These are phyloP conservation scores for Daedalea quercina DNA, from an alignment of 768 basidiomycete genomes.

Conservation along the genomic window DNA sequence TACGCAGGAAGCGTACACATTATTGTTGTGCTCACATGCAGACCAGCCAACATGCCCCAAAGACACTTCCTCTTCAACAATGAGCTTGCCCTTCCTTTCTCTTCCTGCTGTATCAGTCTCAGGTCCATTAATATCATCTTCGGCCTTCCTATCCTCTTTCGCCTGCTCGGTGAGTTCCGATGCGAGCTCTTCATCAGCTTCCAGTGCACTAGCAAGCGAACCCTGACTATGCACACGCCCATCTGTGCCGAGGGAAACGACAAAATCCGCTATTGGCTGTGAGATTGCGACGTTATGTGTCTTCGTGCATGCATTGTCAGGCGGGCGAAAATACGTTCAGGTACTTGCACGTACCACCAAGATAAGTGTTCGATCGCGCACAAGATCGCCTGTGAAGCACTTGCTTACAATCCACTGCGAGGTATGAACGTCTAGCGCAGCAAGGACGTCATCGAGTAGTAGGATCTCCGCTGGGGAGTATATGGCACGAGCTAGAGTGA, in stretches of 20 bases:
- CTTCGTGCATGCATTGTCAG: conserved; percentile 13
- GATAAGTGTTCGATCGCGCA: conserved; percentile 41
- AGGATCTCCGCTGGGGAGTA: conserved; percentile 60
- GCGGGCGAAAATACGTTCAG: not conserved
- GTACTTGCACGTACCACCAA: conserved; percentile 32
- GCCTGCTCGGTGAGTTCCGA: conserved; percentile 12
- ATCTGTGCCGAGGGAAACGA: conserved; percentile 47
- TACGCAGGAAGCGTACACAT: not conserved
- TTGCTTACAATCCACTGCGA: conserved; percentile 43
- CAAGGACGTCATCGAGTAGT: conserved; percentile 65
- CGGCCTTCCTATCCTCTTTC: conserved; percentile 12
- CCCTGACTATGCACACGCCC: conserved; percentile 45
- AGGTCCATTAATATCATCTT: conserved; percentile 16
- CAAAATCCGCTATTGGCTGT: conserved; percentile 43
- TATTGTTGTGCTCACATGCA: conserved; percentile 17
- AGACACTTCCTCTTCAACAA: conserved; percentile 30
- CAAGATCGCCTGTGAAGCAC: conserved; percentile 38
- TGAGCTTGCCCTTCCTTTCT: conserved; percentile 24
- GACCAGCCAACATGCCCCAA: conserved; percentile 30
- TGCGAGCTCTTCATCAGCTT: conserved; percentile 28
- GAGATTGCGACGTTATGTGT: conserved; percentile 47
- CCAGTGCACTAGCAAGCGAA: conserved; percentile 39
- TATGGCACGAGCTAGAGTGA: conserved; percentile 45
- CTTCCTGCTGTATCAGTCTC: conserved; percentile 3
- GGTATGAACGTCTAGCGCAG: conserved; percentile 45